phyloP scores from a whole-genome alignment of 108 stramenopile species.

The Cyclotella baltica region DNA sequence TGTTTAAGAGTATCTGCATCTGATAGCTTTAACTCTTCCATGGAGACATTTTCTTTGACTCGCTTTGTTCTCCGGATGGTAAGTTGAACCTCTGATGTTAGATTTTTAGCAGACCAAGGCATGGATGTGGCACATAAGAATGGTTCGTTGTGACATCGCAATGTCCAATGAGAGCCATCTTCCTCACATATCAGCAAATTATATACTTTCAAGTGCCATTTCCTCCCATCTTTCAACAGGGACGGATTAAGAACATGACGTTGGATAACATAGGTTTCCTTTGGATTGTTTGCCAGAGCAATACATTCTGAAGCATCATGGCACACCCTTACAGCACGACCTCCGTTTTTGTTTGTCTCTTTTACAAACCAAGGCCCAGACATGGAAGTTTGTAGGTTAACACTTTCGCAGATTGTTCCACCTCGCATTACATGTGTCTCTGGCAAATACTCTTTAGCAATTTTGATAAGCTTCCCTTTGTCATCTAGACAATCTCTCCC shows the following conservation, averaged over 20 bases:
- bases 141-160: slow-evolving; percentile 43
- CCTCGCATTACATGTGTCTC: slow-evolving; percentile 47
- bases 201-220: slow-evolving; percentile 61
- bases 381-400: neutral
- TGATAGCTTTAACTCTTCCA: slow-evolving; percentile 29
- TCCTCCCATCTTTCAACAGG: slow-evolving; percentile 42
- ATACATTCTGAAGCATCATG: slow-evolving; percentile 20
- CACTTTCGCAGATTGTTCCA: slow-evolving; percentile 25
- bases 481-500: slow-evolving; percentile 65
- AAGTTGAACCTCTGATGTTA: slow-evolving; percentile 50
- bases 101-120: slow-evolving; percentile 45
- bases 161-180: slow-evolving; percentile 36
- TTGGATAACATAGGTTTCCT: slow-evolving; percentile 56
- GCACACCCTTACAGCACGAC: slow-evolving; percentile 44
- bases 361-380: slow-evolving; percentile 58
- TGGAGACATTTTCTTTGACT: slow-evolving; percentile 24
- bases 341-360: slow-evolving; percentile 57
- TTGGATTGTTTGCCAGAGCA: slow-evolving; percentile 12
- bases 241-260: slow-evolving; percentile 48
- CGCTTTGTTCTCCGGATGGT: slow-evolving; percentile 49
- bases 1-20: slow-evolving; percentile 9
- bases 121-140: slow-evolving; percentile 45
- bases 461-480: slow-evolving; percentile 48
- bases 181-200: slow-evolving; percentile 31
- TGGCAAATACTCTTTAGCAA: slow-evolving; percentile 53